Evolutionary conservation across 495 filamentous ascomycete genomes (phyloP).

Genomic region (Xylaria curta): DNA sequence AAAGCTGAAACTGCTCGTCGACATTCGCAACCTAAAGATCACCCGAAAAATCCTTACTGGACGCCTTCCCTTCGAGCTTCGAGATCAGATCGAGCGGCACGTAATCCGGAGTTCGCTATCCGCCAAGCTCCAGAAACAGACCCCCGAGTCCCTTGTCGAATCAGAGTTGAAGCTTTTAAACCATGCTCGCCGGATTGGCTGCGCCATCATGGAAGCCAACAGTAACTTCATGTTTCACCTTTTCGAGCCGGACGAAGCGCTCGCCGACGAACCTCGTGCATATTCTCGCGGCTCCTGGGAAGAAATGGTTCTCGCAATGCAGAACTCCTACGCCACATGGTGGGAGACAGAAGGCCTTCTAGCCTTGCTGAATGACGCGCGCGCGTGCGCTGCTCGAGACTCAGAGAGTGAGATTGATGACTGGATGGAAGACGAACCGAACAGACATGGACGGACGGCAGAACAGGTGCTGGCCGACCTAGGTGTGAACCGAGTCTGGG

Average conservation of each 20-base stretch:
- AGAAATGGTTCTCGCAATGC: constrained; percentile 43
- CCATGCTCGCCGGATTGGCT: constrained; percentile 38
- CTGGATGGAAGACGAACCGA: constrained; percentile 16
- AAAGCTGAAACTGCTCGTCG: constrained; percentile 47
- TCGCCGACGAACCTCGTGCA: constrained; percentile 29
- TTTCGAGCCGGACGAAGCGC: constrained; percentile 40
- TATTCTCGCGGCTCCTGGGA: constrained; percentile 35
- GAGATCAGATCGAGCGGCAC: constrained; percentile 31
- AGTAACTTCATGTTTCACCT: constrained; percentile 43
- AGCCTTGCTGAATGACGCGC: constrained; percentile 38
- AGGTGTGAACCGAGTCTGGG: constrained; percentile 30
- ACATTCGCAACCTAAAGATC: constrained; percentile 41
- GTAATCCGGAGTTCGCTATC: constrained; percentile 33
- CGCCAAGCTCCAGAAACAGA: constrained; percentile 24
- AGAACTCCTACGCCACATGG: constrained; percentile 47
- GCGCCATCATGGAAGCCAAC: constrained; percentile 34
- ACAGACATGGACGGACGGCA: constrained; percentile 19
- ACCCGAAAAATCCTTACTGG: constrained; percentile 31
- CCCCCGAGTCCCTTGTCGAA: constrained; percentile 16
- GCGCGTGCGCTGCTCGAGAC: constrained; percentile 30
- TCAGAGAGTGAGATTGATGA: constrained; percentile 27
- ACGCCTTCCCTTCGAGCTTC: constrained; percentile 32
- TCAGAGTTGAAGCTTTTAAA: constrained; percentile 31
- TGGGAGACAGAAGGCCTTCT: constrained; percentile 47
- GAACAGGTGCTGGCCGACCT: constrained; percentile 26